These are phyloP conservation scores for Macaranga tanarius DNA, from an alignment of 441 rosid species.

Conservation along the genomic window DNA sequence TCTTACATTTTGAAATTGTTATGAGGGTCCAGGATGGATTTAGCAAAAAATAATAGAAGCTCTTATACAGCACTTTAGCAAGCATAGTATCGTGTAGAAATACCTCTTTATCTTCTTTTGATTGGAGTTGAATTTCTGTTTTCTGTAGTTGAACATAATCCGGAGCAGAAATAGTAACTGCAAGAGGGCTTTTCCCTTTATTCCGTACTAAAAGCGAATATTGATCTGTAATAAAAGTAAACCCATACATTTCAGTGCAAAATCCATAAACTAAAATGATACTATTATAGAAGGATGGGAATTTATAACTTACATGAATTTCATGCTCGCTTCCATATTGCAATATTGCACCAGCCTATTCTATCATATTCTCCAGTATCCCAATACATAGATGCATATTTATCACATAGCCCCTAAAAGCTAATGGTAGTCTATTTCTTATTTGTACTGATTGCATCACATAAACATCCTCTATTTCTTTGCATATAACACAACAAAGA, in stretches of 20 bases:
- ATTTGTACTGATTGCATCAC: not conserved
- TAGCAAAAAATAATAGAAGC: not conserved
- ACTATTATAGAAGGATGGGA: no score
- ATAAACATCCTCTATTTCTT: not conserved
- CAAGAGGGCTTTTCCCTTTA: constrained; percentile 48
- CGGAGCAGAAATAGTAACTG: constrained; percentile 57
- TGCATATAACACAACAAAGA: not conserved
- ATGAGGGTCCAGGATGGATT: not conserved
- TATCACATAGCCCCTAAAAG: not conserved
- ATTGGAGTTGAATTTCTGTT: constrained; percentile 45
- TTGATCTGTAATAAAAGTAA: constrained; percentile 45
- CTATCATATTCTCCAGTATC: not conserved
- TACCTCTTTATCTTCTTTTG: constrained; percentile 55
- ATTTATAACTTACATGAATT: not conserved
- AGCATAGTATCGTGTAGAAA: not conserved
- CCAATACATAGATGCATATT: not conserved
- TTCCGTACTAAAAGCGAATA: constrained; percentile 68
- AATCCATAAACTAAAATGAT: not conserved
- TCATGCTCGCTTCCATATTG: not conserved
- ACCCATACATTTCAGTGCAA: constrained; percentile 10
- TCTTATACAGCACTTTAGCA: not conserved
- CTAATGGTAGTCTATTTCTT: not conserved
- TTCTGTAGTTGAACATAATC: constrained; percentile 46
- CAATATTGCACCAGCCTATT: not conserved
- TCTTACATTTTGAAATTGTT: not conserved